Base-by-base conservation (phyloP, 116 monocot species). In the Cymodocea nodosa region DNA sequence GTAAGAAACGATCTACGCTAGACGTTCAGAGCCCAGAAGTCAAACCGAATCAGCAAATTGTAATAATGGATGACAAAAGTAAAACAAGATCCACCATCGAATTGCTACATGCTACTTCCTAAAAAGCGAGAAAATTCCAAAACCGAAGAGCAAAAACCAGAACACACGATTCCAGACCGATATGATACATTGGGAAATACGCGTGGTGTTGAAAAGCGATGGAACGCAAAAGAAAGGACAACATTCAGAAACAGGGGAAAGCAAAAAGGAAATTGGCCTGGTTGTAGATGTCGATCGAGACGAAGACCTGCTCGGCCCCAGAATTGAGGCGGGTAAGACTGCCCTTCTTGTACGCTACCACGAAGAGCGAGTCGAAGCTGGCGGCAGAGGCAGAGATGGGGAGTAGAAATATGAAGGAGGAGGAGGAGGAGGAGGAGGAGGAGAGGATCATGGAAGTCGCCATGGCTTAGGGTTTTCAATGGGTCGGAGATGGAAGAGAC, bases 261-360 rank as follows among this genome's bases (percentile, higher is more conserved):
- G 5, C 15, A 37, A 19, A 35, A 4, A 13, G 60, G 39, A 9
- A 9, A 9, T 39, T 39, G 39, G 39, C 98, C 70, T 89, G 62
- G 74, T 98, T 98, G 81, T 92, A 92, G 65, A 98, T 59, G 56
- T 98, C 89, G 67, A 98, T 78, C 35, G 85, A 71, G 57, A 98
- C 86, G 52, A 86, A 66, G 69, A 98, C 64, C 66, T 76, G 92
- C 71, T 98, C 98, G 59, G 66, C 74, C 40, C 98, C 92, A 23
- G 92, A 78, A 70, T 92, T 92, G 73, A 82, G 84, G 52, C 86
- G 84, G 44, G 77, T 60, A 56, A 84, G 89, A 50, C 58, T 48
- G 49, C 76, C 86, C 88, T 98, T 98, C 82, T 98, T 92, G 79
- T 89, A 78, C 56, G 82, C 86, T 35, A 98, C 79, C 69, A 98